These are phyloP conservation scores for Vitis vinifera DNA, from an alignment of 164 flowering plant genomes.

Conservation along the genomic window ASM3070453v1 NC_081812.1:21996501-21997000, in stretches of 20 bases:
- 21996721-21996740: constrained; percentile 17
- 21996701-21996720: constrained; percentile 41
- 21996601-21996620: constrained; percentile 20
- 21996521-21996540: constrained; percentile 13
- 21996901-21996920: constrained; percentile 74
- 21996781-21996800: constrained; percentile 54
- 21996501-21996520: constrained; percentile 80
- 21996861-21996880: not conserved
- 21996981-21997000: constrained; percentile 81
- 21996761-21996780: constrained; percentile 35
- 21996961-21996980: constrained; percentile 86
- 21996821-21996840: not conserved
- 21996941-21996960: constrained; percentile 66
- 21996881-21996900: not conserved
- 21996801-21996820: constrained; percentile 68
- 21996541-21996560: constrained; percentile 19
- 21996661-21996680: constrained; percentile 83
- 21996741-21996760: constrained; percentile 23
- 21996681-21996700: constrained; percentile 79
- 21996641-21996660: constrained; percentile 55
- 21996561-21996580: constrained; percentile 4
- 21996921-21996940: constrained; percentile 80
- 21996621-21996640: constrained; percentile 24
- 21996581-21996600: constrained; percentile 7
- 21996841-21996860: not conserved